Evolutionary conservation across 2,329 filamentous ascomycete genomes (phyloP).

Genomic region (Aspergillus ustus): DNA sequence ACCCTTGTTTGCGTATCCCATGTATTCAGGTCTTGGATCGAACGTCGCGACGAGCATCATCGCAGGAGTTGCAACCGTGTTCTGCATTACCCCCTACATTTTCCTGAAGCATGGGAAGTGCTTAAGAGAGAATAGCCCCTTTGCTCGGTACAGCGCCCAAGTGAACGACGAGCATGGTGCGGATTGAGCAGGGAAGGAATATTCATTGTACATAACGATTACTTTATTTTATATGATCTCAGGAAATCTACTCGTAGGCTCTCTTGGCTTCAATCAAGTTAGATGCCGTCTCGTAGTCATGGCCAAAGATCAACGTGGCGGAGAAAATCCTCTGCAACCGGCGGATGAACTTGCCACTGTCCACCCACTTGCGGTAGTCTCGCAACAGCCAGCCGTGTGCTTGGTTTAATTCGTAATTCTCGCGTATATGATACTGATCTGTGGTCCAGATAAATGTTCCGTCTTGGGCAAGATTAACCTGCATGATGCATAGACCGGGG

Average conservation of each 20-base stretch:
- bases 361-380: conserved; percentile 45
- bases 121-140: conserved; percentile 20
- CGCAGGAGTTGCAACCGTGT: conserved; percentile 22
- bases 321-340: conserved; percentile 36
- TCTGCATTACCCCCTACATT: conserved; percentile 19
- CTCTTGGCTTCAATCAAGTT: conserved; percentile 10
- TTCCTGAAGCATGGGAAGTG: conserved; percentile 21
- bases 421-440: conserved; percentile 46
- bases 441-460: conserved; percentile 49
- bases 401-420: conserved; percentile 43
- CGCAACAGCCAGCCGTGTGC: conserved; percentile 44
- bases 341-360: conserved; percentile 40
- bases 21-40: conserved; percentile 19
- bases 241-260: conserved; percentile 10
- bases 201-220: not conserved
- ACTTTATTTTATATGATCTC: not conserved
- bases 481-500: conserved; percentile 41
- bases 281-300: conserved; percentile 28
- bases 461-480: conserved; percentile 41
- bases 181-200: not conserved
- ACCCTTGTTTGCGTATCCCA: conserved; percentile 20
- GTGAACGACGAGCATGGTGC: not conserved
- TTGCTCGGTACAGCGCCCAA: conserved; percentile 35
- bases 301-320: conserved; percentile 39
- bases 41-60: conserved; percentile 24